Base-by-base conservation (phyloP, 2,329 filamentous ascomycete genomes). In the Penicillium paneum region DNA sequence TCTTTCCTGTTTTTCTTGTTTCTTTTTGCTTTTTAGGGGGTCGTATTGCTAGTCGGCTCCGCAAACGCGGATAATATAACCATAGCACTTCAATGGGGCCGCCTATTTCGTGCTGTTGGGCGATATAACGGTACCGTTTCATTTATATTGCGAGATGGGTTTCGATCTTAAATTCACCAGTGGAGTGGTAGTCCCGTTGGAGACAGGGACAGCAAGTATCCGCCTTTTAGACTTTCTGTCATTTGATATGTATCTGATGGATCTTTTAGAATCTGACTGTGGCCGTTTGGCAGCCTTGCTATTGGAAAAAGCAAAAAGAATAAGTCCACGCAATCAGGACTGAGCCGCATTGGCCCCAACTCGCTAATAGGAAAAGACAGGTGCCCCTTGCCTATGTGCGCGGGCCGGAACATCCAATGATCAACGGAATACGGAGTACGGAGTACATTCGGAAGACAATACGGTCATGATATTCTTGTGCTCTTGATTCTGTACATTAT, bases 351-450 rank as follows among this genome's bases (percentile, higher is more conserved):
- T 52, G 43, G 26, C 41, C 40, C 19, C 52, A 44, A 39, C 41
- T 40, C 13, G 34, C 32, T 39, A 28, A 32, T 5, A 41, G 13
- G 19, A 32, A n/a, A 47, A 39, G n/a, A 31, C 28, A 57, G 26
- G 38, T 28, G 35, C 39, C 52, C 55, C 55, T 57, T 57, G 55
- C 55, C 52, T 52, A 34, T 26, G 6, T 19, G 13, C 29, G 46
- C 36, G 47, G 52, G 52, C 35, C 28, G 43, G 41, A 51, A 46
- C 51, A 47, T 24, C 31, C 13, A 40, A 28, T 26, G 47, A 51
- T 51, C 42, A 51, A 54, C 45, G 42, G n/a, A n/a, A n/a, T n/a
- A n/a, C n/a, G n/a, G n/a, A n/a, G n/a, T n/a, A 28, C 32, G 17
- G 43, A 34, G 34, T 41, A 34, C 43, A 26, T 40, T 21, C 7